Evolutionary conservation across 257 asterid genomes (phyloP), one percentile per base, ranked within the genome.

Genomic region (Ilex aquifolium): DNA sequence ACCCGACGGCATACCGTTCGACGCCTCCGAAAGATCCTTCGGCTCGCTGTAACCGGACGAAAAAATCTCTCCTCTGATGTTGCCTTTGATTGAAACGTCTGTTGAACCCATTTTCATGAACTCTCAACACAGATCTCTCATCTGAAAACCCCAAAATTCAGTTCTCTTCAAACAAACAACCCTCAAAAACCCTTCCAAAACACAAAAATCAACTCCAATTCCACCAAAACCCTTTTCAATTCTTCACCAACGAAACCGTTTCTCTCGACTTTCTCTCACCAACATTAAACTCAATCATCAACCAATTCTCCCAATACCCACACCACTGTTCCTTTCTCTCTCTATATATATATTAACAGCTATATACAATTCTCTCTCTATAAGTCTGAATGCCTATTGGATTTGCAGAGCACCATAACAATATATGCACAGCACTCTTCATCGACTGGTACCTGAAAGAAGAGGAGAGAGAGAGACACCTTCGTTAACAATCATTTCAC

Each of bases 81-180:
- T 46, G 3, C 52, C 94, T 78, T 75, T 79, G 79, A 78, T 79
- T 80, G 80, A 79, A 11, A 74, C 80, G 67, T 86, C 95, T 15
- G 90, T 57, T n/a, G 82, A 60, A 49, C 74, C 52, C 95, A 89
- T 89, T 79, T 70, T 54, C 49, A 60, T 46, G 48, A 61, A 56
- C 46, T 62, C 32, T 63, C 59, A 73, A 53, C 3, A 61, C 90
- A 87, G 95, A 85, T 87, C 95, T 81, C 82, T 62, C 94, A 87
- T 87, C 61, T 65, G 42, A 36, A 36, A 36, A 21, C 27, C 27
- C 27, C 27, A 21, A 21, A 21, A 21, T 21, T 21, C 27, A 21
- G 27, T 21, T 21, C 27, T 21, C 27, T 21, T 21, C 27, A 36
- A 36, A 36, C 42, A 8, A 36, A 4, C 5, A 36, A 36, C 42